phyloP scores from a whole-genome alignment of 805 yeast species.

The Metschnikowia gelsemii region DNA sequence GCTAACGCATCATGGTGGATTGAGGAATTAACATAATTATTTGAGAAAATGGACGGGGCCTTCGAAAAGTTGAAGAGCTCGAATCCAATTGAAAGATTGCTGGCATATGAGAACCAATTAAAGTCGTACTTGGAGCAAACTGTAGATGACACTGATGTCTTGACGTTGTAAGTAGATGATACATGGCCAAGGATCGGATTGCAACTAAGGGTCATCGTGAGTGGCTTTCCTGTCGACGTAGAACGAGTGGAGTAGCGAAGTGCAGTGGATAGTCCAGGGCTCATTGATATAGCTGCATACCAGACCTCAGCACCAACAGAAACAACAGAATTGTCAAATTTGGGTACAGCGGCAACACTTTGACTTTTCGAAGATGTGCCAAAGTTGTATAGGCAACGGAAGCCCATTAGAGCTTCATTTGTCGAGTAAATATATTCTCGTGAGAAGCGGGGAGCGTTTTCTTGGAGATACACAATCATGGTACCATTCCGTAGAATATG shows the following conservation, averaged over 20 bases:
- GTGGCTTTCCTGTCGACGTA: conserved; percentile 82
- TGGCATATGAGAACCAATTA: conserved; percentile 85
- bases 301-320: conserved; percentile 85
- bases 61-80: conserved; percentile 66
- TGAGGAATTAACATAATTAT: conserved; percentile 2
- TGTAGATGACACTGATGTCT: conserved; percentile 71
- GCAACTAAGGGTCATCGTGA: conserved; percentile 79
- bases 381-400: conserved; percentile 73
- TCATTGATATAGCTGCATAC: conserved; percentile 79
- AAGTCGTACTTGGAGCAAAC: conserved; percentile 85
- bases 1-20: conserved; percentile 19
- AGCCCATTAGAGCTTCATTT: conserved; percentile 79
- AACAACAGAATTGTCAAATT: conserved; percentile 59
- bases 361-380: conserved; percentile 25
- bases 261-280: conserved; percentile 88
- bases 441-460: conserved; percentile 59
- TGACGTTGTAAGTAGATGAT: conserved; percentile 82
- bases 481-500: conserved; percentile 52
- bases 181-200: conserved; percentile 91
- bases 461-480: conserved; percentile 69
- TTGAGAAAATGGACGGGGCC: conserved; percentile 5
- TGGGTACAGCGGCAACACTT: conserved; percentile 25
- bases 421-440: conserved; percentile 80
- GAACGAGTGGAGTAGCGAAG: conserved; percentile 82
- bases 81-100: conserved; percentile 82